Percentiles rank a stretch among this genome's conserved stretches.
Conservation (phyloP, 2,329 filamentous ascomycete genomes). For the Orbilia javanica region DNA sequence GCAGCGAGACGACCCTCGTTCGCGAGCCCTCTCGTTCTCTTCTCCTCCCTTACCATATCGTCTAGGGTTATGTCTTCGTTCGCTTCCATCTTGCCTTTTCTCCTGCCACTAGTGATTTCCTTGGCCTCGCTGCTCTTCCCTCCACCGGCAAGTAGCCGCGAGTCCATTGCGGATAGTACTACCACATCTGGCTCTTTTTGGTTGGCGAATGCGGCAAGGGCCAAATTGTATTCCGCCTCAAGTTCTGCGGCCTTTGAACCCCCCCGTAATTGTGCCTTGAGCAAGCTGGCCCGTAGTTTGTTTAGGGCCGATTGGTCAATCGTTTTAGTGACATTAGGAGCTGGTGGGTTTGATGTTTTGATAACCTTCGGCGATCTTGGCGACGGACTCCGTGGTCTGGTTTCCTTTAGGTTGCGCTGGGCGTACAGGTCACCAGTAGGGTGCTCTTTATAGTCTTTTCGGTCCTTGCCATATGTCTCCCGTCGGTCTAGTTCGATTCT, state of each 20-base stretch:
- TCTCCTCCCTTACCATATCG: constrained; percentile 96
- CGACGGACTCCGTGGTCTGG: constrained; percentile 64
- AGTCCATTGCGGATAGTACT: constrained; percentile 88
- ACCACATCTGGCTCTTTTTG: constrained; percentile 76
- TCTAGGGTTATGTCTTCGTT: constrained; percentile 97
- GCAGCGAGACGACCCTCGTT: constrained; percentile 86
- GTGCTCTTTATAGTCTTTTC: constrained; percentile 84
- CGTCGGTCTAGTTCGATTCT: constrained; percentile 88
- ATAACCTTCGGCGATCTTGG: constrained; percentile 69
- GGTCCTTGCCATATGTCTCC: constrained; percentile 81
- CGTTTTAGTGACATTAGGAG: constrained; percentile 68
- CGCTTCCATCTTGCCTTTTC: constrained; percentile 85
- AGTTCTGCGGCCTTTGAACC: constrained; percentile 80
- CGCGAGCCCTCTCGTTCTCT: constrained; percentile 80
- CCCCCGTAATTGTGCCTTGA: constrained; percentile 91
- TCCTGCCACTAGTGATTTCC: constrained; percentile 82
- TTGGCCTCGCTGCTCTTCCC: constrained; percentile 80
- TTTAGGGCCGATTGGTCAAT: constrained; percentile 86
- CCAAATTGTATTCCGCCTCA: constrained; percentile 85
- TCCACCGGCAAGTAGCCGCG: constrained; percentile 80
- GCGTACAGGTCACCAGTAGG: constrained; percentile 88
- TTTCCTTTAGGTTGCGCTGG: constrained; percentile 75
- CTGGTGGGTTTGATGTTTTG: constrained; percentile 71
- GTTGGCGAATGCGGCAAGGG: constrained; percentile 74
- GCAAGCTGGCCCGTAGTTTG: constrained; percentile 89